Conservation (phyloP, 2,329 filamentous ascomycete species). For the Epichloe sibirici region DNA sequence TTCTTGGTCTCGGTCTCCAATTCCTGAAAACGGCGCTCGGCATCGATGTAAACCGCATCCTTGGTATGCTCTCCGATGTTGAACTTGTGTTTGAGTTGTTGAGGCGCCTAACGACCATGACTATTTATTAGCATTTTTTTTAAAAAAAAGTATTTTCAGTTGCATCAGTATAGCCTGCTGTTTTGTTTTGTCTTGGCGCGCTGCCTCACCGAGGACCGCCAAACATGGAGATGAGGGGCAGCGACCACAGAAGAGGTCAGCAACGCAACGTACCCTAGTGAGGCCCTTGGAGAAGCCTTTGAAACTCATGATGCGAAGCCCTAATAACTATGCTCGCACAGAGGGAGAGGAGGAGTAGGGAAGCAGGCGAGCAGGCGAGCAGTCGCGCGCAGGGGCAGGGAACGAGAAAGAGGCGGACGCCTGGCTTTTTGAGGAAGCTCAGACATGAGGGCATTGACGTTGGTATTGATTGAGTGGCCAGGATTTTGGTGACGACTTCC, state of each 20-base stretch:
- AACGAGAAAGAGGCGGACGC: not conserved
- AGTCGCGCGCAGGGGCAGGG: conserved; percentile 1
- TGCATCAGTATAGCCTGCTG: not conserved
- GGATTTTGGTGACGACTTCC: conserved; percentile 4
- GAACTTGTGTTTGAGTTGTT: conserved; percentile 83
- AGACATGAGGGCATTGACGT: conserved; percentile 6
- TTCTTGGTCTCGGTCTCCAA: conserved; percentile 93
- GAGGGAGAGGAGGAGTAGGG: not conserved
- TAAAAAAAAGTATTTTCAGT: not conserved
- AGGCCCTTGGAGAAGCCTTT: conserved; percentile 90
- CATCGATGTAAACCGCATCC: conserved; percentile 87
- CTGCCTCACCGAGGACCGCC: not conserved
- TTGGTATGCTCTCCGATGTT: conserved; percentile 94
- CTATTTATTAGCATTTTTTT: not conserved
- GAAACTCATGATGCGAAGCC: conserved; percentile 64
- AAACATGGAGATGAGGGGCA: conserved; percentile 18
- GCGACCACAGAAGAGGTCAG: conserved; percentile 5
- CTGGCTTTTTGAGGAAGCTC: conserved; percentile 1
- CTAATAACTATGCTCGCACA: not conserved
- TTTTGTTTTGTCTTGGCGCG: not conserved
- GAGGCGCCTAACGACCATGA: conserved; percentile 53
- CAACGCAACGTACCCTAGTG: conserved; percentile 51
- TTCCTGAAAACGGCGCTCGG: conserved; percentile 86
- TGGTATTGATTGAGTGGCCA: not conserved
- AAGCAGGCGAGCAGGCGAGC: not conserved